phyloP scores from a whole-genome alignment of 306 rosid species.

The Trifolium repens region DNA sequence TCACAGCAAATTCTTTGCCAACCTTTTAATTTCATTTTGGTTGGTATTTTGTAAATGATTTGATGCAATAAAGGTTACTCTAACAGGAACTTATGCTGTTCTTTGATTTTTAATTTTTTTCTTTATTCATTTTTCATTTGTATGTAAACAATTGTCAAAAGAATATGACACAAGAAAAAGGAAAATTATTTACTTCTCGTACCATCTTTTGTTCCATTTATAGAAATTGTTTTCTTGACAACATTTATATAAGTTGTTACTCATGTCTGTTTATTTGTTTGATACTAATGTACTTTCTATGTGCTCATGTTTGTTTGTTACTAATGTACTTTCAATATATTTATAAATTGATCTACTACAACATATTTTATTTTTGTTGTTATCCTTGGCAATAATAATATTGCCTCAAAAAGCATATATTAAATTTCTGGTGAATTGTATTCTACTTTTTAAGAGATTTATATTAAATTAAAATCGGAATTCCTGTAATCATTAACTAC shows the following conservation, averaged over 20 bases:
- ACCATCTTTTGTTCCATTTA: conserved; percentile 16
- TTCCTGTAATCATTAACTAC: too few relatives aligned
- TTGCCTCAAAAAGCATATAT: too few relatives aligned
- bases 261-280: neutral
- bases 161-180: conserved; percentile 39
- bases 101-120: conserved; percentile 42
- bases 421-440: neutral
- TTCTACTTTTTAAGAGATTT: neutral
- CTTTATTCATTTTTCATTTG: conserved; percentile 47
- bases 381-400: neutral
- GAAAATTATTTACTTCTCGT: conserved; percentile 23
- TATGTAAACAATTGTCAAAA: conserved; percentile 40
- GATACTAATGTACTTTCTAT: neutral
- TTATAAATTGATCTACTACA: neutral
- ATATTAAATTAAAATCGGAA: too few relatives aligned
- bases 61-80: conserved; percentile 76
- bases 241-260: conserved; percentile 1
- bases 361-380: neutral
- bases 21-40: conserved; percentile 45
- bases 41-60: conserved; percentile 83
- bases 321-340: too few relatives aligned
- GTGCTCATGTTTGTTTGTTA: neutral
- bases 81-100: conserved; percentile 50
- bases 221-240: neutral
- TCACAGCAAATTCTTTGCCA: conserved; percentile 74